phyloP scores from a whole-genome alignment of 2,329 filamentous ascomycete species.

The Phaeosphaeriaceae sp. region DNA sequence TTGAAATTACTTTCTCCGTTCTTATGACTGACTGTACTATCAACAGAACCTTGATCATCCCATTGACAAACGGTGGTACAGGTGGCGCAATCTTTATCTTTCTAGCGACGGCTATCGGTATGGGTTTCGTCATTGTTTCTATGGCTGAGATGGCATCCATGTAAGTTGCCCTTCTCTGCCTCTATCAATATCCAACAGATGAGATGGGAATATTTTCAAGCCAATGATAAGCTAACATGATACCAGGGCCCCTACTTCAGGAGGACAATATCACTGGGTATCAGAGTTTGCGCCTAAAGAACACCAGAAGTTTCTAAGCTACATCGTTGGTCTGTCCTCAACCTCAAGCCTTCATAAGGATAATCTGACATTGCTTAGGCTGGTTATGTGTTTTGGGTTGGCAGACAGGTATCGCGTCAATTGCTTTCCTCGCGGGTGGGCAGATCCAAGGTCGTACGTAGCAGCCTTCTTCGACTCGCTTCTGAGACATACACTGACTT shows the following conservation, averaged over 20 bases:
- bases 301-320: constrained; percentile 31
- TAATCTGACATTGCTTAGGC: constrained; percentile 23
- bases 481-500: no score
- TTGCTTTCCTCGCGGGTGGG: constrained; percentile 36
- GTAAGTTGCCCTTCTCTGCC: constrained; percentile 6
- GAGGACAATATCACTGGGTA: constrained; percentile 41
- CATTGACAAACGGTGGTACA: constrained; percentile 35
- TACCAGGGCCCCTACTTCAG: constrained; percentile 33
- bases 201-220: no score
- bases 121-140: constrained; percentile 29
- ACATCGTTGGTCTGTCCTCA: constrained; percentile 17
- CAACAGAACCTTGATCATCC: constrained; percentile 22
- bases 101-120: constrained; percentile 27
- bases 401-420: constrained; percentile 47
- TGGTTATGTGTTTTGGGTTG: constrained; percentile 53
- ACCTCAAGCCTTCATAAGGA: not conserved
- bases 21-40: not conserved
- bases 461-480: no score
- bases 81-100: constrained; percentile 34
- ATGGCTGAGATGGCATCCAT: constrained; percentile 42
- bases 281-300: constrained; percentile 33
- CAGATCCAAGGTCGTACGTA: constrained; percentile 34
- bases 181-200: no score
- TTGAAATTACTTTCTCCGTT: no score
- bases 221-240: constrained; percentile 6